These are phyloP conservation scores for Tuber brumale DNA, from an alignment of 495 filamentous ascomycete species.

Conservation along the genomic window DNA sequence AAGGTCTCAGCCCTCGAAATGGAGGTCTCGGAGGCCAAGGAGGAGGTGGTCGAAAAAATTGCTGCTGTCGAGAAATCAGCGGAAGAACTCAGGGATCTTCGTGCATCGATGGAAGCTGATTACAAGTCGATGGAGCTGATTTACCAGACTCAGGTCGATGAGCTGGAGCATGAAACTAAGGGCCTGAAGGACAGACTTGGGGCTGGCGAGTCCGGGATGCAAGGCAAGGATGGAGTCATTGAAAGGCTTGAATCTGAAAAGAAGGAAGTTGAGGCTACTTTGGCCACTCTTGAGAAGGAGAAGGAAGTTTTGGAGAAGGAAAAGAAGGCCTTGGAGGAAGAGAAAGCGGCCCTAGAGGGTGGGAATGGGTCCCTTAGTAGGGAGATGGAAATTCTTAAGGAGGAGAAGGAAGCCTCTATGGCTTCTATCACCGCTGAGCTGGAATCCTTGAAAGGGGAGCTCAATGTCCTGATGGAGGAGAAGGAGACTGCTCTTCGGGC, in stretches of 20 bases:
- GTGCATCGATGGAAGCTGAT: constrained; percentile 11
- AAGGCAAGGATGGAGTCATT: constrained; percentile 43
- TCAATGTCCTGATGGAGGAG: constrained; percentile 21
- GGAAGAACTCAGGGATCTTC: background rate
- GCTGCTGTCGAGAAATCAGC: constrained; percentile 6
- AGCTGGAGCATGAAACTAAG: constrained; percentile 32
- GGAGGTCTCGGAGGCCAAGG: constrained; percentile 22
- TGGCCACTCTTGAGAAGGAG: constrained; percentile 35
- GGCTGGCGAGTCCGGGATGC: constrained; percentile 41
- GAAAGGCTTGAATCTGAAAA: constrained; percentile 45
- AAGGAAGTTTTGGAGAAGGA: constrained; percentile 48
- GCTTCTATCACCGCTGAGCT: constrained; percentile 14
- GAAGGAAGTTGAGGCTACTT: constrained; percentile 22
- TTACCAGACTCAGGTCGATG: background rate
- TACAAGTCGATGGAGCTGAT: constrained; percentile 24
- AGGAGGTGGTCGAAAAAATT: constrained; percentile 23
- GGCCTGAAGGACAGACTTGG: constrained; percentile 44
- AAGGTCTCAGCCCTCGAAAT: constrained; percentile 25
- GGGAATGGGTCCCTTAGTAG: constrained; percentile 13
- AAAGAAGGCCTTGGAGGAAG: constrained; percentile 47
- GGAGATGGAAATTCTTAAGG: constrained; percentile 25
- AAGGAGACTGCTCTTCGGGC: constrained; percentile 31
- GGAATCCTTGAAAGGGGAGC: constrained; percentile 25
- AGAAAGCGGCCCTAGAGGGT: constrained; percentile 29
- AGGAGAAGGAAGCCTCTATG: constrained; percentile 22